Percentiles rank a stretch among this genome's conserved stretches.
These are phyloP conservation scores for Geosmithia flava DNA, from an alignment of 2,329 filamentous ascomycete species.

Conservation along the genomic window DNA sequence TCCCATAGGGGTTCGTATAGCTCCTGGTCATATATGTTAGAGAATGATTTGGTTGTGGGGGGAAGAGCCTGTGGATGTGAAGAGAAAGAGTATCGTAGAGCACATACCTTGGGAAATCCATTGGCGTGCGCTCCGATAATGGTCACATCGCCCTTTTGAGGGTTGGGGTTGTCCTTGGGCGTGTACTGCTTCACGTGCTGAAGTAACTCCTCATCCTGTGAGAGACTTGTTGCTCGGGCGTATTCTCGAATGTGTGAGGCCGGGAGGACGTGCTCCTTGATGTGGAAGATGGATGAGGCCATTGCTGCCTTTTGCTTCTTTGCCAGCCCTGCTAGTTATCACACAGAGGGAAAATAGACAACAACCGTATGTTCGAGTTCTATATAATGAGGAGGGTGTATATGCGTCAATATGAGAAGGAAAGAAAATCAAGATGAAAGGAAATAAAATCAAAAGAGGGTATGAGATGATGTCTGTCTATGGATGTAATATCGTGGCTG, in stretches of 20 bases:
- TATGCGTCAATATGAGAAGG: too few relatives aligned
- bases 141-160: constrained; percentile 66
- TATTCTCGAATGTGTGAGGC: constrained; percentile 77
- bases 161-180: constrained; percentile 55
- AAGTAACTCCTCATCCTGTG: constrained; percentile 62
- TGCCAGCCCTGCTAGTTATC: neutral
- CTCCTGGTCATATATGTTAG: constrained; percentile 42
- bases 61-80: constrained; percentile 1
- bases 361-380: too few relatives aligned
- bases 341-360: too few relatives aligned
- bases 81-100: neutral
- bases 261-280: constrained; percentile 63
- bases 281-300: constrained; percentile 32
- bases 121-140: constrained; percentile 84
- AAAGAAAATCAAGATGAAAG: too few relatives aligned
- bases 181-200: constrained; percentile 82
- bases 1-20: constrained; percentile 89
- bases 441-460: too few relatives aligned
- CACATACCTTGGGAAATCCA: constrained; percentile 70
- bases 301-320: neutral
- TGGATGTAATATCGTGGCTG: too few relatives aligned
- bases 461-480: too few relatives aligned
- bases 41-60: neutral
- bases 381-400: too few relatives aligned
- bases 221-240: constrained; percentile 55